phyloP scores from a whole-genome alignment of 768 basidiomycete species.

The Boletus tylopilopsis region DNA sequence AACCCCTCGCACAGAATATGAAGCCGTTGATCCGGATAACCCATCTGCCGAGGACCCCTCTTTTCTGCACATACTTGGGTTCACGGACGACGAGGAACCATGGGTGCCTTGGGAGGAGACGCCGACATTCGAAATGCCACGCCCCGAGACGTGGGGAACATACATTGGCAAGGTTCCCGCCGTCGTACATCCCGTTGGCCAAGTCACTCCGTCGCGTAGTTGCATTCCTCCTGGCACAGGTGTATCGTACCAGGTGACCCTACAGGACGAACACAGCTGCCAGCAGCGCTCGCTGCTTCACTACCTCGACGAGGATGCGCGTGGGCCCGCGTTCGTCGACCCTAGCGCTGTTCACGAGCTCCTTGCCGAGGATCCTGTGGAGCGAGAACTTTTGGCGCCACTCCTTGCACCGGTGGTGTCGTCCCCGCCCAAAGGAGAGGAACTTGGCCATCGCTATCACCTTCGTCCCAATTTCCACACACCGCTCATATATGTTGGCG shows the following conservation, averaged over 20 bases:
- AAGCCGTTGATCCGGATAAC: background rate
- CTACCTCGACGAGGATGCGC: background rate
- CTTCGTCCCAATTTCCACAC: background rate
- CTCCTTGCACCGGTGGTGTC: background rate
- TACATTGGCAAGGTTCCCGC: background rate
- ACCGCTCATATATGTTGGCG: slow-evolving; percentile 1
- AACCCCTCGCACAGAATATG: background rate
- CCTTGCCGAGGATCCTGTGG: background rate
- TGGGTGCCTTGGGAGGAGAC: background rate
- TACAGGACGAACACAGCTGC: too few species aligned
- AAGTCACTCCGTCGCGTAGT: too few species aligned
- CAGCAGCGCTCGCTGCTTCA: background rate
- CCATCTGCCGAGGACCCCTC: too few species aligned
- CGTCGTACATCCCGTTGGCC: background rate
- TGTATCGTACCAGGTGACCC: too few species aligned
- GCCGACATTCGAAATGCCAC: background rate
- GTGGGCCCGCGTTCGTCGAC: background rate
- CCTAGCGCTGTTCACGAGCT: background rate
- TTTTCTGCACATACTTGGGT: background rate
- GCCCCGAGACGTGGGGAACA: background rate
- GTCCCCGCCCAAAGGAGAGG: background rate
- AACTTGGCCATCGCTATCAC: background rate
- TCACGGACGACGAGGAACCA: background rate
- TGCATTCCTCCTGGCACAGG: too few species aligned
- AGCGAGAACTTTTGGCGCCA: background rate